Conservation (phyloP, 2,329 filamentous ascomycete species). For the Verticillium nubilum region DNA sequence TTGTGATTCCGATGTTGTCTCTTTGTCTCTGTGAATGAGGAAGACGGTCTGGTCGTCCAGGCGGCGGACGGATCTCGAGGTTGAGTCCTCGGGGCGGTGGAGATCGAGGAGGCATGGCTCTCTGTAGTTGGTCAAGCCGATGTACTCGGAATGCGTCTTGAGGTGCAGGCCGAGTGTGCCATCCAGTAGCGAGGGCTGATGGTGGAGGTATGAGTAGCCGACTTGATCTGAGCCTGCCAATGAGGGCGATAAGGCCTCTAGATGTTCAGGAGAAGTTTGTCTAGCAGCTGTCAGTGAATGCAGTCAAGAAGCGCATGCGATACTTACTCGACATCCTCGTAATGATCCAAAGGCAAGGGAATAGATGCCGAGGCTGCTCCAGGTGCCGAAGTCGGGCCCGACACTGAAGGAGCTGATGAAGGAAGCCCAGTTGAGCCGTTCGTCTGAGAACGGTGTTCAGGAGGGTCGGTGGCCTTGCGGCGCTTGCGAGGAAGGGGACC, state of each 20-base stretch:
- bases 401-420: background rate
- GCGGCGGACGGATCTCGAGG: slow-evolving; percentile 21
- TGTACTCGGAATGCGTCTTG: slow-evolving; percentile 54
- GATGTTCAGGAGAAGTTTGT: slow-evolving; percentile 10
- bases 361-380: background rate
- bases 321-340: slow-evolving; percentile 13
- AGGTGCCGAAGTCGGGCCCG: slow-evolving; percentile 6
- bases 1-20: slow-evolving; percentile 32
- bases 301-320: background rate
- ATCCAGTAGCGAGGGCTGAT: slow-evolving; percentile 22
- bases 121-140: slow-evolving; percentile 54
- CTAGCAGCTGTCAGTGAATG: background rate
- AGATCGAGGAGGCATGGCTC: slow-evolving; percentile 53
- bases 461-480: slow-evolving; percentile 16
- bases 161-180: slow-evolving; percentile 49
- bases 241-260: slow-evolving; percentile 11
- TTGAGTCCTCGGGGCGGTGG: slow-evolving; percentile 42
- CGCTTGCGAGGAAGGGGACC: slow-evolving; percentile 26
- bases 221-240: slow-evolving; percentile 11
- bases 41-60: slow-evolving; percentile 29
- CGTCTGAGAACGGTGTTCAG: slow-evolving; percentile 11
- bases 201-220: slow-evolving; percentile 5
- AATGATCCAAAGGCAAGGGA: slow-evolving; percentile 8
- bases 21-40: slow-evolving; percentile 28
- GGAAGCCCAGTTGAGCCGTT: slow-evolving; percentile 4